Percentiles rank a stretch among this genome's conserved stretches.
Conservation (phyloP, 495 filamentous ascomycete species). For the Tuber brumale region DNA sequence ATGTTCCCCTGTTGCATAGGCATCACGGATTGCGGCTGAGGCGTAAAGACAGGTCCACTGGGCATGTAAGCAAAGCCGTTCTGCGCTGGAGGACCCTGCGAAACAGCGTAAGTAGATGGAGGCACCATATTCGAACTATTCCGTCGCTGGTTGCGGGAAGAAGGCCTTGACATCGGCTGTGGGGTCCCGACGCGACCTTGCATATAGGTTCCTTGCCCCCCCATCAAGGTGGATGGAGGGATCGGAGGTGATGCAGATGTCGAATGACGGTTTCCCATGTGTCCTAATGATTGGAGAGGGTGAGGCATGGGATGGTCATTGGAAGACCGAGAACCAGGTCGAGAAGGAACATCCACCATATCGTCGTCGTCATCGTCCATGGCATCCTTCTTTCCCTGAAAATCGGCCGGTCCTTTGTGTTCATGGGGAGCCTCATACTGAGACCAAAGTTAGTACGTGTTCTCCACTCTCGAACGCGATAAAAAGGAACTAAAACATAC, state of each 20-base stretch:
- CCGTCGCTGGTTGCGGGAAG: constrained; percentile 69
- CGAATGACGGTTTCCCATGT: constrained; percentile 60
- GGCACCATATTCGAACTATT: constrained; percentile 68
- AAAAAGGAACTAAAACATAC: constrained; percentile 52
- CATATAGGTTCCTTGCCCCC: constrained; percentile 33
- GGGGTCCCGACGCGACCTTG: constrained; percentile 36
- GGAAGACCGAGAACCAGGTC: constrained; percentile 31
- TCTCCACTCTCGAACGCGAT: constrained; percentile 3
- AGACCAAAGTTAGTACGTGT: constrained; percentile 40
- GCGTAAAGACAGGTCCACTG: constrained; percentile 77
- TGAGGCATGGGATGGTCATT: constrained; percentile 51
- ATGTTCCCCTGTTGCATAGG: constrained; percentile 49
- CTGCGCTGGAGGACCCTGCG: constrained; percentile 57
- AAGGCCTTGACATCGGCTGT: constrained; percentile 56
- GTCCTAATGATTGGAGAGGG: constrained; percentile 68
- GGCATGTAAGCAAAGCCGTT: constrained; percentile 82
- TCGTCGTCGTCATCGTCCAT: constrained; percentile 89
- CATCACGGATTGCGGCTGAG: constrained; percentile 53
- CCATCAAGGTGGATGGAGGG: constrained; percentile 42
- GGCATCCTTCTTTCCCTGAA: constrained; percentile 72
- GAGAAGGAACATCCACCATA: constrained; percentile 52
- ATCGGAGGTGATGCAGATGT: constrained; percentile 89
- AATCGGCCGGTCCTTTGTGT: constrained; percentile 92
- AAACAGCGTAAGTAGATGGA: constrained; percentile 51
- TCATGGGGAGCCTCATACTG: constrained; percentile 90